phyloP scores from a whole-genome alignment of 192 early-diverging fungal species.

The Backusella macrospora region DNA sequence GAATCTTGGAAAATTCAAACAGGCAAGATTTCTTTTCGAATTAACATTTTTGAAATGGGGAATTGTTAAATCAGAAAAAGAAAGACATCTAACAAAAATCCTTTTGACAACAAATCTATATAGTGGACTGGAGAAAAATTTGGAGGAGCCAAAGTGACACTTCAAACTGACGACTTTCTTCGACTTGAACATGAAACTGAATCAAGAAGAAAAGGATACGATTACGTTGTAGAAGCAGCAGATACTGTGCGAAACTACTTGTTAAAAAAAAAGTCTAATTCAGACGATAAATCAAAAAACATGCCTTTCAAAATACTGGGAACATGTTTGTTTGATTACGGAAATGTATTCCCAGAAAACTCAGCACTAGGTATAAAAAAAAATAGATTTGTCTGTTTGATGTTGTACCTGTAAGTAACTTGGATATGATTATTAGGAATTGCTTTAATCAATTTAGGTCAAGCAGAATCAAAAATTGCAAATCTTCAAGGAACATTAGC shows the following conservation, averaged over 20 bases:
- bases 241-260: slow-evolving; percentile 46
- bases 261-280: slow-evolving; percentile 69
- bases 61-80: background rate
- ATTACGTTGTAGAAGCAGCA: slow-evolving; percentile 61
- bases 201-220: slow-evolving; percentile 60
- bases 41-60: background rate
- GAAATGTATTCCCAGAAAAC: slow-evolving; percentile 46
- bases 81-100: background rate
- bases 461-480: slow-evolving; percentile 51
- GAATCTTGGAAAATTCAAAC: slow-evolving; percentile 67
- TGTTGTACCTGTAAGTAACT: background rate
- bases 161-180: slow-evolving; percentile 84
- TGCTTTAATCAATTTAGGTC: slow-evolving; percentile 55
- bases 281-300: slow-evolving; percentile 62
- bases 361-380: slow-evolving; percentile 43
- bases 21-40: slow-evolving; percentile 45
- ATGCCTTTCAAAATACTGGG: slow-evolving; percentile 69
- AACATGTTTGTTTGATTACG: slow-evolving; percentile 62
- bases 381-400: background rate
- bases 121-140: slow-evolving; percentile 81
- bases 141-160: slow-evolving; percentile 69
- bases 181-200: slow-evolving; percentile 78
- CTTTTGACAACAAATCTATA: background rate
- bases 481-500: slow-evolving; percentile 51
- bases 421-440: slow-evolving; percentile 39